These are phyloP conservation scores for Penicillium turbatum DNA, from an alignment of 495 filamentous ascomycete genomes.

Conservation along the genomic window DNA sequence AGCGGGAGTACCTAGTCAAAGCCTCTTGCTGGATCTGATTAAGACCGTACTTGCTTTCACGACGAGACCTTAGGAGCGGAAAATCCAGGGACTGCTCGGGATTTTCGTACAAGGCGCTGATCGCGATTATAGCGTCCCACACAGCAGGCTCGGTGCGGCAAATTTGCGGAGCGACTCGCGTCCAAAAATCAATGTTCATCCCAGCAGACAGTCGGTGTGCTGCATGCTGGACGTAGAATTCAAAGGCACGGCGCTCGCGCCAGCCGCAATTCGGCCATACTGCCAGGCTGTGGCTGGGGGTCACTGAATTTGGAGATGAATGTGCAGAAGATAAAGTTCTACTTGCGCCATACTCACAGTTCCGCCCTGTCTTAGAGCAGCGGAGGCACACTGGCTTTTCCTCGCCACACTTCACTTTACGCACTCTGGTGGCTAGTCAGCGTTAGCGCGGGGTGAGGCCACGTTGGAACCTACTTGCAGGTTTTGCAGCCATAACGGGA, in stretches of 20 bases:
- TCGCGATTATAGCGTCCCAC: constrained; percentile 48
- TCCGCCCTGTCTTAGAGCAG: constrained; percentile 49
- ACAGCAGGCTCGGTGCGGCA: constrained; percentile 52
- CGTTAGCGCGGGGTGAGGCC: too few relatives aligned
- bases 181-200: constrained; percentile 50
- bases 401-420: constrained; percentile 66
- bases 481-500: constrained; percentile 24
- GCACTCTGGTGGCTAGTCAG: constrained; percentile 39
- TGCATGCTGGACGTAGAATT: constrained; percentile 49
- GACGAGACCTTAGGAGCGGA: constrained; percentile 9
- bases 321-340: too few relatives aligned
- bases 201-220: constrained; percentile 45
- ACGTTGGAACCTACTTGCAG: constrained; percentile 29
- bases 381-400: constrained; percentile 53
- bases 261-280: constrained; percentile 9
- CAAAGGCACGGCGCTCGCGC: constrained; percentile 42
- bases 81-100: constrained; percentile 20
- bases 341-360: constrained; percentile 33
- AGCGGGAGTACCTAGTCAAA: constrained; percentile 32
- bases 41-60: neutral
- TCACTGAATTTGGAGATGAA: neutral
- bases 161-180: constrained; percentile 48
- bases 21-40: constrained; percentile 22
- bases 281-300: constrained; percentile 1
- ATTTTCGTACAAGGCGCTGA: constrained; percentile 49